Conservation (phyloP, 495 filamentous ascomycete species). For the Daldinia caldariorum region DNA sequence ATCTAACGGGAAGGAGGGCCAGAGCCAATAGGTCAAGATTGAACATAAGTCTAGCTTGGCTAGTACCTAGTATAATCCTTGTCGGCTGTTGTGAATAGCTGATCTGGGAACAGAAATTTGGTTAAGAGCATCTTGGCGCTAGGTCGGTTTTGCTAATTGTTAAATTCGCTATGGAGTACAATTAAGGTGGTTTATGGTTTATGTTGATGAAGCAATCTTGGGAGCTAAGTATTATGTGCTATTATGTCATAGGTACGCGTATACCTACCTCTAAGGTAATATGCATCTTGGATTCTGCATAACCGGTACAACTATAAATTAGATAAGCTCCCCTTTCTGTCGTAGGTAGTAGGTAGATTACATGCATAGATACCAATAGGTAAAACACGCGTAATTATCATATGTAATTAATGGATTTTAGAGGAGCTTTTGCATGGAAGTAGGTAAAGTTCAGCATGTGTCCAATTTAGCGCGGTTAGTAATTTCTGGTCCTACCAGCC, state of each 20-base stretch:
- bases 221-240: no score
- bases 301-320: not conserved
- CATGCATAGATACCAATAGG: not conserved
- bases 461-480: constrained; percentile 31
- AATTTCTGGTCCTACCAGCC: constrained; percentile 13
- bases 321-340: not conserved
- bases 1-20: constrained; percentile 28
- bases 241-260: constrained; percentile 7
- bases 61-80: not conserved
- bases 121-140: not conserved
- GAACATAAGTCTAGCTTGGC: not conserved
- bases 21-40: constrained; percentile 1
- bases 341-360: not conserved
- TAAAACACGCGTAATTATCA: not conserved
- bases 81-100: not conserved
- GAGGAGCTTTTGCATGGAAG: not conserved
- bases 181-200: not conserved
- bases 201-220: no score
- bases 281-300: constrained; percentile 6
- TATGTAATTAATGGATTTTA: constrained; percentile 8
- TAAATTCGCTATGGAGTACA: not conserved
- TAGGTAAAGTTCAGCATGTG: not conserved
- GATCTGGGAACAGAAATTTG: not conserved
- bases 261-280: constrained; percentile 5
- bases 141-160: not conserved